These are phyloP conservation scores for Solanum sejunctum DNA, from an alignment of 257 asterid genomes.

Conservation along the genomic window DNA sequence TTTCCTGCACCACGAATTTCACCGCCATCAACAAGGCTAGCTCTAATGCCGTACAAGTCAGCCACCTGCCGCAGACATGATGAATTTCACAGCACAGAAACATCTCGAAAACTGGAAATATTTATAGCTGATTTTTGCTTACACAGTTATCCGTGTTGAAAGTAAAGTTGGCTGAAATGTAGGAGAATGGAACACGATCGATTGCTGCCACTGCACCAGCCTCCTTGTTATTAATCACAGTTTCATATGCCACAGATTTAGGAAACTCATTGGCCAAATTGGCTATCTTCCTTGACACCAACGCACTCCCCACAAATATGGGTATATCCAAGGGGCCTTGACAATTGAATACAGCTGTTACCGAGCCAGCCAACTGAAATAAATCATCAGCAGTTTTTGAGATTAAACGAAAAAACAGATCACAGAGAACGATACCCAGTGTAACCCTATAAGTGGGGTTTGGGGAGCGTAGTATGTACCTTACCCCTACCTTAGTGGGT, in stretches of 20 bases:
- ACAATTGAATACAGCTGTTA: slow-evolving; percentile 91
- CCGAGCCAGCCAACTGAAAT: slow-evolving; percentile 92
- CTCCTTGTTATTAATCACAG: slow-evolving; percentile 74
- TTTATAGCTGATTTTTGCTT: slow-evolving; percentile 25
- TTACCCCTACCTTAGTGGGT: background rate
- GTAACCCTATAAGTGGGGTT: background rate
- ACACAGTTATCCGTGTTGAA: slow-evolving; percentile 97
- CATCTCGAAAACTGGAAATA: background rate
- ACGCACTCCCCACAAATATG: slow-evolving; percentile 88
- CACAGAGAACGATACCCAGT: background rate
- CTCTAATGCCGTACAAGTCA: slow-evolving; percentile 96
- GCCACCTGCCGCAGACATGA: slow-evolving; percentile 55
- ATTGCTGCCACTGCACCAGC: slow-evolving; percentile 98
- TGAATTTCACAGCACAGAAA: background rate
- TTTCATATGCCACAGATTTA: slow-evolving; percentile 78
- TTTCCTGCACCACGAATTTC: slow-evolving; percentile 99
- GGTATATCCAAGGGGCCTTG: slow-evolving; percentile 99
- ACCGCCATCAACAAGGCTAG: slow-evolving; percentile 98
- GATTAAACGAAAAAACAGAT: background rate
- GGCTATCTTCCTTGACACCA: slow-evolving; percentile 81
- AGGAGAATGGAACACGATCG: slow-evolving; percentile 86
- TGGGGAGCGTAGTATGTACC: background rate
- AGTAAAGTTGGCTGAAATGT: slow-evolving; percentile 91
- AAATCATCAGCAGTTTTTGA: slow-evolving; percentile 6
- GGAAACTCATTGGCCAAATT: slow-evolving; percentile 53